These are phyloP conservation scores for Pisolithus orientalis DNA, from an alignment of 768 basidiomycete genomes.

Conservation along the genomic window DNA sequence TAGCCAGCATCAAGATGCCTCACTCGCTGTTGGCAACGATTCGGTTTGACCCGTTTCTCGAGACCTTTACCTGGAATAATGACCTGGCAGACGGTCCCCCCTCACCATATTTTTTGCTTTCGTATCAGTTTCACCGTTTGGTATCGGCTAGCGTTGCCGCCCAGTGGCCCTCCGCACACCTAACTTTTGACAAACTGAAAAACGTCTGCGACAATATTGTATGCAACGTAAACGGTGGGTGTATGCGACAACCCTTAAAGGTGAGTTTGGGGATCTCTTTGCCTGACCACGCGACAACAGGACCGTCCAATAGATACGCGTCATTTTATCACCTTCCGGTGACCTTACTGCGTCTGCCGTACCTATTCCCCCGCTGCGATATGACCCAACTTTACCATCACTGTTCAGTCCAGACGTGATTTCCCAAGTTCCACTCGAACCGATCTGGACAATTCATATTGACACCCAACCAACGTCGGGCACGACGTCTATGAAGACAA, in stretches of 20 bases:
- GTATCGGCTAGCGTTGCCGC: conserved; percentile 42
- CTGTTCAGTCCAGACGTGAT: conserved; percentile 31
- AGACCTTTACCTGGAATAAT: conserved; percentile 50
- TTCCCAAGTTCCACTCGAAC: conserved; percentile 18
- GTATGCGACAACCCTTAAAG: conserved; percentile 15
- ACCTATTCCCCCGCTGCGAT: conserved; percentile 25
- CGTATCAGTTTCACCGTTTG: conserved; percentile 57
- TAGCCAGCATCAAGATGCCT: conserved; percentile 4
- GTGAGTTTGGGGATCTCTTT: conserved; percentile 4
- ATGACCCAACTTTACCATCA: conserved; percentile 36
- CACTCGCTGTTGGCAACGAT: conserved; percentile 46
- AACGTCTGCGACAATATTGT: conserved; percentile 42
- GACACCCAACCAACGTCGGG: conserved; percentile 50
- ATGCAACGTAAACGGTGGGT: conserved; percentile 12
- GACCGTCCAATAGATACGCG: conserved; percentile 40
- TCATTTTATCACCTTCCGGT: conserved; percentile 39
- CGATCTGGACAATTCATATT: conserved; percentile 42
- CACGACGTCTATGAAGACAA: conserved; percentile 64
- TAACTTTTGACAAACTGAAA: conserved; percentile 38
- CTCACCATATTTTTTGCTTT: conserved; percentile 57
- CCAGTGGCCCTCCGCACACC: conserved; percentile 37
- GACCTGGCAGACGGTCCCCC: conserved; percentile 37
- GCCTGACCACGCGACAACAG: neutral
- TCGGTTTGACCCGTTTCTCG: conserved; percentile 50
- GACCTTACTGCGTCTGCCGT: conserved; percentile 30